These are phyloP conservation scores for Ambrosia hybrid DNA, from an alignment of 140 eudicot genomes.

Conservation along the genomic window DNA sequence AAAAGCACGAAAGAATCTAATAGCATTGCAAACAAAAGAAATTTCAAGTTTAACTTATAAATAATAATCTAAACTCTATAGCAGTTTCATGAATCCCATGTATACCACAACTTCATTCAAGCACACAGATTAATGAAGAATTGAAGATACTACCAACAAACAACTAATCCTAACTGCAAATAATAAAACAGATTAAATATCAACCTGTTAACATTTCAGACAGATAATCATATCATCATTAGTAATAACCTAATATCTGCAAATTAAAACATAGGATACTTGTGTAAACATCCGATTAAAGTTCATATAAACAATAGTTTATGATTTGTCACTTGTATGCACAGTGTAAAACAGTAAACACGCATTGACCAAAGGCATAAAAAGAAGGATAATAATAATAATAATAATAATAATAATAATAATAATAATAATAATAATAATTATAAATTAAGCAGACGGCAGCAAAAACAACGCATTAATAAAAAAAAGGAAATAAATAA, in stretches of 20 bases:
- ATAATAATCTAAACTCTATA: no score
- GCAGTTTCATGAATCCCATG: no score
- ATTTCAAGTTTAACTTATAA: constrained; percentile 16
- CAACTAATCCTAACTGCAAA: neutral
- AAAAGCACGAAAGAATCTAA: constrained; percentile 5
- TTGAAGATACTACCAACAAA: constrained; percentile 3
- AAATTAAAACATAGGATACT: constrained; percentile 12
- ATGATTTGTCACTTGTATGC: constrained; percentile 1
- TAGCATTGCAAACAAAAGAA: constrained; percentile 26
- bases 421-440: no score
- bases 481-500: neutral
- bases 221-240: neutral
- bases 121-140: constrained; percentile 16
- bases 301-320: constrained; percentile 5
- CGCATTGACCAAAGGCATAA: no score
- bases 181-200: neutral
- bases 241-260: constrained; percentile 16
- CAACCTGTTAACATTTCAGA: constrained; percentile 5
- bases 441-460: no score
- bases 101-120: constrained; percentile 29
- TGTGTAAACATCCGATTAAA: no score
- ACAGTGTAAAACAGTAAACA: neutral
- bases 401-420: no score
- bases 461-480: neutral
- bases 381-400: no score